Conservation (phyloP, 2,329 filamentous ascomycete species). For the Pezicula radicicola region DNA sequence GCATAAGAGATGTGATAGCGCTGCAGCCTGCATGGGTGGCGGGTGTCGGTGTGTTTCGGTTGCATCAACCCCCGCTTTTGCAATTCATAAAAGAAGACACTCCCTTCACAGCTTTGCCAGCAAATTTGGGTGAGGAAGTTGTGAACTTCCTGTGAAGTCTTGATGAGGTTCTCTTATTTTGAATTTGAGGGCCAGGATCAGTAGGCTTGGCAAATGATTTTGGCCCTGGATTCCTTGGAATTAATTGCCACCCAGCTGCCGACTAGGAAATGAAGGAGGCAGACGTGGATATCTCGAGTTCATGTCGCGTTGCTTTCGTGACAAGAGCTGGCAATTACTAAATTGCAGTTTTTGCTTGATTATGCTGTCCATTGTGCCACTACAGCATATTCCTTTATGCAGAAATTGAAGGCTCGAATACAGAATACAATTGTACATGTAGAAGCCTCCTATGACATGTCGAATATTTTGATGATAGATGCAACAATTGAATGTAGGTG, state of each 20-base stretch:
- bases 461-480: too few species aligned
- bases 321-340: not conserved
- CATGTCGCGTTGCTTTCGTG: not conserved
- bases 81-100: constrained; percentile 10
- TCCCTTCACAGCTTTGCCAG: constrained; percentile 4
- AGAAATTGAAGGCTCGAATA: too few species aligned
- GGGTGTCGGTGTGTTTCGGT: constrained; percentile 13
- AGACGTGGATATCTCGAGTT: not conserved
- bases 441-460: too few species aligned
- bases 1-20: constrained; percentile 12
- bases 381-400: too few species aligned
- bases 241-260: constrained; percentile 18
- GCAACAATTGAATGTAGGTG: too few species aligned
- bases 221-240: constrained; percentile 11
- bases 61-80: not conserved
- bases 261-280: constrained; percentile 1
- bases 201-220: constrained; percentile 1
- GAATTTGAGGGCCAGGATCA: not conserved
- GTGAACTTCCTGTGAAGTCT: constrained; percentile 12
- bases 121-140: constrained; percentile 10
- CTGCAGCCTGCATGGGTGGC: constrained; percentile 6
- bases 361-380: too few species aligned
- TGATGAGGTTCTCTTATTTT: constrained; percentile 6
- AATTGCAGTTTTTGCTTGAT: too few species aligned
- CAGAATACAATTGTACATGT: too few species aligned